Evolutionary conservation across 148 eudicot genomes (phyloP).

Genomic region (Amaranthus hypochondriacus): DNA sequence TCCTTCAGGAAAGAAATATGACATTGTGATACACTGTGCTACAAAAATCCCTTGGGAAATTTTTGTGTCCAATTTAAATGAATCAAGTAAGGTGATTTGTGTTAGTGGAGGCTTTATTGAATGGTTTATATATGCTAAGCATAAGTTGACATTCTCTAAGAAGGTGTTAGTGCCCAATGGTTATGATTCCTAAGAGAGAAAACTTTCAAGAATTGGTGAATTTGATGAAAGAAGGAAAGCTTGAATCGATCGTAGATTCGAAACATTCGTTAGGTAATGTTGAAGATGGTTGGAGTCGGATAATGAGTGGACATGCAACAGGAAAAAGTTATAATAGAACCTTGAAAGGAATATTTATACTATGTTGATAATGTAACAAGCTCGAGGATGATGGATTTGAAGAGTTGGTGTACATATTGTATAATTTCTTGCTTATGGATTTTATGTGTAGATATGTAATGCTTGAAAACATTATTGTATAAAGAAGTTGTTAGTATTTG

Average conservation of each 20-base stretch:
- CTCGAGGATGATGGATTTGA: no score
- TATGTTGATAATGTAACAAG: background rate
- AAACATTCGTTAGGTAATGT: slow-evolving; percentile 47
- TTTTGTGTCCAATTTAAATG: slow-evolving; percentile 45
- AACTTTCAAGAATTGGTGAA: slow-evolving; percentile 48
- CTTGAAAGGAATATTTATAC: slow-evolving; percentile 14
- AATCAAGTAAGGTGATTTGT: slow-evolving; percentile 50
- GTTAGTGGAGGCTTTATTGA: slow-evolving; percentile 35
- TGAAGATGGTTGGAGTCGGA: slow-evolving; percentile 70
- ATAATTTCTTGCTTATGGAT: no score
- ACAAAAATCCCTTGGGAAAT: slow-evolving; percentile 50
- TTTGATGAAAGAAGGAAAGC: slow-evolving; percentile 54
- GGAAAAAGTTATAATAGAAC: slow-evolving; percentile 67
- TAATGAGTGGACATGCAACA: slow-evolving; percentile 61
- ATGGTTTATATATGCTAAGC: slow-evolving; percentile 40
- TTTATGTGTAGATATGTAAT: no score
- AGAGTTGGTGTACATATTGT: no score
- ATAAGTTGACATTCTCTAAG: slow-evolving; percentile 47
- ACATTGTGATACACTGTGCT: slow-evolving; percentile 56
- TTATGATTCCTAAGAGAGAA: slow-evolving; percentile 34
- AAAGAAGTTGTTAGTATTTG: no score
- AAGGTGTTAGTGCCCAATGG: slow-evolving; percentile 47
- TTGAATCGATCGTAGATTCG: slow-evolving; percentile 62
- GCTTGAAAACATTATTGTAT: no score
- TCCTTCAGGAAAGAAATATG: slow-evolving; percentile 60